Evolutionary conservation across 352 stramenopile genomes (phyloP), one percentile per base, ranked within the genome.

Genomic region (Aphanomyces cochlioides): DNA sequence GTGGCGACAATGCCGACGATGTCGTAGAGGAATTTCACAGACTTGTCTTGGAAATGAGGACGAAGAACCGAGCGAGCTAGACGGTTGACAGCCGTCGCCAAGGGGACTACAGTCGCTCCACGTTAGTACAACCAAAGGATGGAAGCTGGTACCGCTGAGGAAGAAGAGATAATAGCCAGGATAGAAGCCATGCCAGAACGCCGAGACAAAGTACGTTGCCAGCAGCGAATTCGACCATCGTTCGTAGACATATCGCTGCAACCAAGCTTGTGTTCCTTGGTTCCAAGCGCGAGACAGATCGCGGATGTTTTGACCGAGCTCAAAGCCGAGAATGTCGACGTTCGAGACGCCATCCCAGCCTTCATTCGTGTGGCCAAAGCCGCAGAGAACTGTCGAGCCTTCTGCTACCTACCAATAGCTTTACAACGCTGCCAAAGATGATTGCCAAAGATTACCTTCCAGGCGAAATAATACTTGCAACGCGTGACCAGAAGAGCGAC

Each of bases 151-250:
- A 84, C 78, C 67, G 38, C 56, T 81, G 39, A 97, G 65, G 81
- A 99, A 99, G 77, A 98, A 98, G 10, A 98, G 73, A 78, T 98
- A 99, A 83, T 99, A 99, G 13, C 96, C 96, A 8, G 96, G 95
- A 76, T 99, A 99, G 72, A 99, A 99, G n/a, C 97, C 97, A 79
- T 99, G 97, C 97, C 97, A 99, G 60, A 99, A 88, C 0, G 96
- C 96, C 43, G 91, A 98, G 47, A 98, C 84, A 7, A 90, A 88
- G 81, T 99, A 99, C 21, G 95, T 98, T 8, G 89, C 90, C 36
- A 96, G 63, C 7, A 99, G 75, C 63, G 86, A 98, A 75, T 97
- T 97, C 70, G 82, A 82, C 2, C 92, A 98, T 50, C 96, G 91
- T n/a, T 94, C 92, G 83, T 99, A 99, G 17, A 98, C 96, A 78